phyloP scores from a whole-genome alignment of 2,329 filamentous ascomycete genomes.

The Penicillium sp. region DNA sequence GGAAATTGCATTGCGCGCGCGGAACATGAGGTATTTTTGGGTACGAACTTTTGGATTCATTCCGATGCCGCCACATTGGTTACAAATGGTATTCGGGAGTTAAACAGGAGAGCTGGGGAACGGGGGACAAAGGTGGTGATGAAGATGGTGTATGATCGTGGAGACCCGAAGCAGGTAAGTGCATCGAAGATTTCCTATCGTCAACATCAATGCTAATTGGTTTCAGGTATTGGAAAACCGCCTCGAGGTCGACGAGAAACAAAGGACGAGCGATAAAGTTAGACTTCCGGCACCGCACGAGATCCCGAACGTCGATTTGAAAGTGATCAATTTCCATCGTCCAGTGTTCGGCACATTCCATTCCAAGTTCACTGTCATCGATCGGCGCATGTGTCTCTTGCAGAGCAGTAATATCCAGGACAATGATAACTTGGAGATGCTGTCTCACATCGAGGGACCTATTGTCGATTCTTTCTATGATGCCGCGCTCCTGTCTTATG shows the following conservation, averaged over 20 bases:
- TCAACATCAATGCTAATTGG: not conserved
- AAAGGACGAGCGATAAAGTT: conserved; percentile 61
- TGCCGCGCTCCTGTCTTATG: conserved; percentile 71
- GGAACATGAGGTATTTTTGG: conserved; percentile 70
- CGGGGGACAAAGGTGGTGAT: conserved; percentile 62
- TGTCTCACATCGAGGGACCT: conserved; percentile 71
- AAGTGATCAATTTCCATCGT: conserved; percentile 72
- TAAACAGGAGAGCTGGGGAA: conserved; percentile 64
- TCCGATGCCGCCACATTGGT: conserved; percentile 68
- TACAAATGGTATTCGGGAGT: conserved; percentile 67
- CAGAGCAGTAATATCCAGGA: conserved; percentile 78
- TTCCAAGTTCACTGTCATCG: conserved; percentile 75
- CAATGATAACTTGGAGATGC: conserved; percentile 81
- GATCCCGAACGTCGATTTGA: conserved; percentile 69
- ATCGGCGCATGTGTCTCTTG: conserved; percentile 68
- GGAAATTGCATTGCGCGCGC: conserved; percentile 74
- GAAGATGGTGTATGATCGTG: conserved; percentile 75
- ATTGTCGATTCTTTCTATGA: conserved; percentile 78
- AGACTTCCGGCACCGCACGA: conserved; percentile 63
- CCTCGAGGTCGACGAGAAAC: conserved; percentile 57
- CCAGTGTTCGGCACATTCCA: conserved; percentile 74
- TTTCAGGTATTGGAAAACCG: conserved; percentile 61
- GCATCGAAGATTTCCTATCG: not conserved
- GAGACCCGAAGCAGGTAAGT: conserved; percentile 59
- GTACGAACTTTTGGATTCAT: conserved; percentile 75